Percentiles rank a stretch among this genome's conserved stretches.
Conservation (phyloP, 352 stramenopile species). For the Phytophthora gonapodyides region DNA sequence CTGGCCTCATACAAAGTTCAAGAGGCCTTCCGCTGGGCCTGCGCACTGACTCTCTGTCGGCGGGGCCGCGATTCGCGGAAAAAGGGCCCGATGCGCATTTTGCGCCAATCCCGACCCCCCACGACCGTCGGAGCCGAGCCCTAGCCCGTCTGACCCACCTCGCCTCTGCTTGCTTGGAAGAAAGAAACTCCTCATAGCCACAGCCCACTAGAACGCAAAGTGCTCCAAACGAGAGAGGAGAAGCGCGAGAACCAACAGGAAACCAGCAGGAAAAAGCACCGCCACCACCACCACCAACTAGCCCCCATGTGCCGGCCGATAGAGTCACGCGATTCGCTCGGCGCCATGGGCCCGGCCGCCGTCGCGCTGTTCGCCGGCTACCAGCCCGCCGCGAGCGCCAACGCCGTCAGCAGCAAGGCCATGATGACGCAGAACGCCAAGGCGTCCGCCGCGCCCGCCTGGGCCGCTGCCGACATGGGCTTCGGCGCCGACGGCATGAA, state of each 20-base stretch:
- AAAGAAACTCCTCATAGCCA: slow-evolving; percentile 13
- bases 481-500: slow-evolving; percentile 49
- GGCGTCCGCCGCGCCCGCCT: slow-evolving; percentile 23
- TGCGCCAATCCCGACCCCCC: slow-evolving; percentile 9
- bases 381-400: slow-evolving; percentile 46
- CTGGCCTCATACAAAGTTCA: slow-evolving; percentile 10
- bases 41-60: slow-evolving; percentile 24
- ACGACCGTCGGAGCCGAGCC: slow-evolving; percentile 9
- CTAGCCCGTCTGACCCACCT: slow-evolving; percentile 21
- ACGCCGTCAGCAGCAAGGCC: slow-evolving; percentile 29
- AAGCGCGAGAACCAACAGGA: slow-evolving; percentile 29
- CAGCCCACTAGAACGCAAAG: slow-evolving; percentile 37
- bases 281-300: slow-evolving; percentile 20
- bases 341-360: slow-evolving; percentile 73
- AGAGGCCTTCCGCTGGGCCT: slow-evolving; percentile 13
- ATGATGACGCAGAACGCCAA: slow-evolving; percentile 45
- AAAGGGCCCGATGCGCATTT: not conserved
- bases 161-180: slow-evolving; percentile 18
- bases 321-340: slow-evolving; percentile 82
- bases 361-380: slow-evolving; percentile 79
- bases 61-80: slow-evolving; percentile 13
- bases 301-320: slow-evolving; percentile 78
- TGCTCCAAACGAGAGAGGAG: slow-evolving; percentile 25
- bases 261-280: slow-evolving; percentile 29
- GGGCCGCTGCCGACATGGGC: slow-evolving; percentile 34